Base-by-base conservation (phyloP, 257 asterid species). In the Orobanche coerulescens region DNA sequence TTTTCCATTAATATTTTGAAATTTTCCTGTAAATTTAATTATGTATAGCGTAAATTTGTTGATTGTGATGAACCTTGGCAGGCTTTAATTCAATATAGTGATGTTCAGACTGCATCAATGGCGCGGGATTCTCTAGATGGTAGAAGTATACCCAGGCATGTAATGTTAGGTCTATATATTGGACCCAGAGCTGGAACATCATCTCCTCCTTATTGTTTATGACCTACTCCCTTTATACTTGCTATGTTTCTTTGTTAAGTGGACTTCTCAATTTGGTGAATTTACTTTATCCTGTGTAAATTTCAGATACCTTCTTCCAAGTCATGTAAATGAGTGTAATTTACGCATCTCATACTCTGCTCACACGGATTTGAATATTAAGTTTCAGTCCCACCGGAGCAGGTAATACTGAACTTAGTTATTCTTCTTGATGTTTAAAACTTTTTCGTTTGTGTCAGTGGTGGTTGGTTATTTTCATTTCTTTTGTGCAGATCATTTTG, bases 381-480 rank as follows among this genome's bases (percentile, higher is more conserved):
- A 88, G 80, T 88, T 88, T 73, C 96, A 88, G 66, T 88, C 96
- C 30, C 85, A 85, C 63, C 84, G 95, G 66, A 88, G 96, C 83
- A 88, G 93, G 96, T 88, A 75, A 70, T 33, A 16, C 5, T 31
- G 22, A 30, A 48, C 8, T 18, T 59, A 28, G 36, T n/a, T 25
- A 31, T 48, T 44, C 61, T 54, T 52, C 50, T 63, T 73, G 62
- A 62, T 76, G 65, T 73, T 37, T 37, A 34, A 28, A 31, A 48
- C 36, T 37, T 28, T 34, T 55, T 43, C 58, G 25, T 60, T 70
- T 55, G 39, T 62, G 51, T 39, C 67, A 62, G 62, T 54, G 46
- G 1, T 58, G 20, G 37, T 26, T 51, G 71, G 61, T 36, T 60
- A 6, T 48, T 20, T 67, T 33, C 55, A 59, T 71, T 51, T 18